A percentile compares a stretch with the other conserved stretches of the same genome.
Evolutionary conservation across 805 yeast species (phyloP).

Genomic region (Wickerhamiella azymoides): DNA sequence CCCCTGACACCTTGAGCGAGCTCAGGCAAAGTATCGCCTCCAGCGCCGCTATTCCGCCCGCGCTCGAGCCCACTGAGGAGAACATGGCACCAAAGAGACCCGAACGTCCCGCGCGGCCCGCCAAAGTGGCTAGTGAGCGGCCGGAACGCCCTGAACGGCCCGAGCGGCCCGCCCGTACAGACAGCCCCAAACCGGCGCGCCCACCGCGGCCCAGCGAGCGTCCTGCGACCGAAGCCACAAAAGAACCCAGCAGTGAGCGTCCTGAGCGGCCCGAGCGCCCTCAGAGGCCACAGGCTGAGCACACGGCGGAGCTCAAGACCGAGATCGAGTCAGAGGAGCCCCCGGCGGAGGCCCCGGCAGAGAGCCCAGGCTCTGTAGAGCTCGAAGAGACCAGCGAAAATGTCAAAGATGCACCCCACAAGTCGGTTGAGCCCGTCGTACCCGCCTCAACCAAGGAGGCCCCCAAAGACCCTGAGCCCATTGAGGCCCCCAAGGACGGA

Average conservation of each 20-base stretch:
- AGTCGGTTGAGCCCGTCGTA: too few species aligned
- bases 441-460: not conserved
- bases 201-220: too few species aligned
- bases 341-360: not conserved
- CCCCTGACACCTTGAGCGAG: not conserved
- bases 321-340: constrained; percentile 8
- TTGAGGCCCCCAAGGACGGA: not conserved
- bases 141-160: not conserved
- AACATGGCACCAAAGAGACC: not conserved
- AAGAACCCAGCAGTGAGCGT: too few species aligned
- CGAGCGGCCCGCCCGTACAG: not conserved
- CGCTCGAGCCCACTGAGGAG: not conserved
- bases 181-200: not conserved
- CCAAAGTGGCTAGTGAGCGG: not conserved
- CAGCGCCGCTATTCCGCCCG: too few species aligned
- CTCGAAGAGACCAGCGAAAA: not conserved
- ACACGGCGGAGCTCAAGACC: constrained; percentile 1
- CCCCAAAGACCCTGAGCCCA: too few species aligned
- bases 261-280: constrained; percentile 2
- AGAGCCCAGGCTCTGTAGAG: too few species aligned
- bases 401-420: too few species aligned
- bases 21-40: too few species aligned
- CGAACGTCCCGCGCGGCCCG: not conserved
- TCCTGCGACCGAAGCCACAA: too few species aligned
- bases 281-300: not conserved